A percentile compares a stretch with the other conserved stretches of the same genome.
Conservation (phyloP, 305 asterid species). For the Fraxinus greggii region DNA sequence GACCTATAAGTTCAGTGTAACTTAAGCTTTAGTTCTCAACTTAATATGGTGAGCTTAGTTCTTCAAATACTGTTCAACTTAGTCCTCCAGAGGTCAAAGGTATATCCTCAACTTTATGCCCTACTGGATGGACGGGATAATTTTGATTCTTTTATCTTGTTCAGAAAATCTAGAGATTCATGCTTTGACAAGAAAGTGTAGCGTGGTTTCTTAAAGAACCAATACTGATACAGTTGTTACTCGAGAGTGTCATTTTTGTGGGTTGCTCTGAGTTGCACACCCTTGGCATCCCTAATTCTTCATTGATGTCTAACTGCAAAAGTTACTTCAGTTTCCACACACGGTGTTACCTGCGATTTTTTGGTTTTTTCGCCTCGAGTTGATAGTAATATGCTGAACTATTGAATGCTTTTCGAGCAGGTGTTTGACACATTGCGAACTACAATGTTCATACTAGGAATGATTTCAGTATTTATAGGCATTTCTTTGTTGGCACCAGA, state of each 20-base stretch:
- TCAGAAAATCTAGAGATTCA: background rate
- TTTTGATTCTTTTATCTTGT: background rate
- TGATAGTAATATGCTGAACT: conserved; percentile 13
- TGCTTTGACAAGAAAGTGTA: background rate
- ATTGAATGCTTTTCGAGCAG: conserved; percentile 39
- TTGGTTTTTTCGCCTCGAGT: background rate
- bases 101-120: background rate
- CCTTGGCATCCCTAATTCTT: background rate
- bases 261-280: background rate
- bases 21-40: background rate
- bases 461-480: conserved; percentile 85
- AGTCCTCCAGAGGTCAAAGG: conserved; percentile 10
- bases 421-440: conserved; percentile 80
- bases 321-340: background rate
- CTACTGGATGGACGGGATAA: conserved; percentile 9
- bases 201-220: background rate
- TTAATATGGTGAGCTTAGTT: conserved; percentile 4
- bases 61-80: conserved; percentile 10
- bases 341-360: background rate
- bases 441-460: conserved; percentile 84
- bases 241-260: conserved; percentile 10
- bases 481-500: conserved; percentile 92
- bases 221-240: background rate
- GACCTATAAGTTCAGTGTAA: background rate
- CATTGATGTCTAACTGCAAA: conserved; percentile 6